A percentile compares a stretch with the other conserved stretches of the same genome.
Evolutionary conservation across 805 yeast genomes (phyloP).

Genomic region (Sugiyamaella chiloensis): DNA sequence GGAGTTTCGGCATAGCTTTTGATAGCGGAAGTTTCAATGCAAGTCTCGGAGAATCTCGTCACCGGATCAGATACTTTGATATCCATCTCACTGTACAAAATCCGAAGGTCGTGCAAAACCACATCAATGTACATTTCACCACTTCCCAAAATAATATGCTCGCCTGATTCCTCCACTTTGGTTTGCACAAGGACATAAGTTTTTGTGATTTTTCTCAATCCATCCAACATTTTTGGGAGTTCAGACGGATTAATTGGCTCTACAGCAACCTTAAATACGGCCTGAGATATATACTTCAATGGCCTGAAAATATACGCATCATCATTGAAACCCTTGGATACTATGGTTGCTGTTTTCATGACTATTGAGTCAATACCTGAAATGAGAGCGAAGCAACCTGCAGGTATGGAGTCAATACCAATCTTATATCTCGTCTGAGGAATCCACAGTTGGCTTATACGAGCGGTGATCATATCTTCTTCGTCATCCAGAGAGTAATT

Average conservation of each 20-base stretch:
- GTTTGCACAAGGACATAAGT: constrained; percentile 64
- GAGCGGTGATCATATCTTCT: constrained; percentile 47
- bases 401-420: constrained; percentile 49
- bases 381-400: constrained; percentile 68
- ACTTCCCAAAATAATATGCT: constrained; percentile 70
- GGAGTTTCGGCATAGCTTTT: constrained; percentile 61
- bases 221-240: constrained; percentile 67
- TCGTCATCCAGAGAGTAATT: constrained; percentile 47
- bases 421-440: constrained; percentile 71
- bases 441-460: constrained; percentile 39
- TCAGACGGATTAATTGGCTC: constrained; percentile 81
- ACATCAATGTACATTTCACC: constrained; percentile 91
- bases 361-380: constrained; percentile 59
- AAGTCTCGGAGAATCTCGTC: constrained; percentile 75
- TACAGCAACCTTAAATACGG: constrained; percentile 76
- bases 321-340: constrained; percentile 23
- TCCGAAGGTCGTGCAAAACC: constrained; percentile 69
- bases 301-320: constrained; percentile 39
- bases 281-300: constrained; percentile 45
- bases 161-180: constrained; percentile 87
- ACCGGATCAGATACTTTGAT: constrained; percentile 84
- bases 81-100: constrained; percentile 58
- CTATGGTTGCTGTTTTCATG: constrained; percentile 56
- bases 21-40: constrained; percentile 60
- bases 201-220: constrained; percentile 57